These are phyloP conservation scores for Aureobasidium namibiae DNA, from an alignment of 2,329 filamentous ascomycete species.

Conservation along the genomic window DNA sequence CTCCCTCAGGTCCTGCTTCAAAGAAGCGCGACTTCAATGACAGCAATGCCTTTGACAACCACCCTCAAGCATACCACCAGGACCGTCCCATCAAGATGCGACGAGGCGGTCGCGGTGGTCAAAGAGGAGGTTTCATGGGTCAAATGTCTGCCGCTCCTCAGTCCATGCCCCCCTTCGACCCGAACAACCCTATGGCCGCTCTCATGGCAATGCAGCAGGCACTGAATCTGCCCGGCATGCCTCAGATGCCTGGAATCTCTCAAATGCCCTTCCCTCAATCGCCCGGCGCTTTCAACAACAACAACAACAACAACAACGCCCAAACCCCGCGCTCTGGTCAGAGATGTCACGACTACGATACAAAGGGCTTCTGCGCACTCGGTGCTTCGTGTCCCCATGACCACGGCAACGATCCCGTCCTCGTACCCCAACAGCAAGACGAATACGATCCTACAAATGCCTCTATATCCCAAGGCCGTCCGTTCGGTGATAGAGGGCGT, in stretches of 20 bases:
- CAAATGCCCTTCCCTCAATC: conserved; percentile 27
- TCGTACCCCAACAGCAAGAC: conserved; percentile 30
- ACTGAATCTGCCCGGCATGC: conserved; percentile 30
- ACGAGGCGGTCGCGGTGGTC: conserved; percentile 41
- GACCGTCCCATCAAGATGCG: conserved; percentile 51
- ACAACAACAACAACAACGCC: too few species aligned
- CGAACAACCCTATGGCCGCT: conserved; percentile 53
- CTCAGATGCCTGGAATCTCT: conserved; percentile 38
- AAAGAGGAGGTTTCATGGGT: conserved; percentile 16
- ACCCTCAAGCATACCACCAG: conserved; percentile 23
- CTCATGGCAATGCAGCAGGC: conserved; percentile 52
- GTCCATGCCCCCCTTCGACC: conserved; percentile 47
- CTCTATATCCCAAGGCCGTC: conserved; percentile 25
- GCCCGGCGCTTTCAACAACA: conserved; percentile 17
- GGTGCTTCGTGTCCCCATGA: conserved; percentile 62
- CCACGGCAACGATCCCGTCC: conserved; percentile 51
- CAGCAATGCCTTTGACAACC: conserved; percentile 29
- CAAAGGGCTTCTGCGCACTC: conserved; percentile 61
- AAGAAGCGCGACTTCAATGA: conserved; percentile 53
- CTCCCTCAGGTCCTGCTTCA: conserved; percentile 23
- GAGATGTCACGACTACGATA: conserved; percentile 63
- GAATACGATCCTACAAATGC: conserved; percentile 55
- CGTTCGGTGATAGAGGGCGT: conserved; percentile 32
- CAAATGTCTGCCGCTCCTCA: conserved; percentile 30
- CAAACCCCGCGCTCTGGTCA: conserved; percentile 26